These are phyloP conservation scores for Cladophialophora carrionii DNA, from an alignment of 2,329 filamentous ascomycete species.

Conservation along the genomic window DNA sequence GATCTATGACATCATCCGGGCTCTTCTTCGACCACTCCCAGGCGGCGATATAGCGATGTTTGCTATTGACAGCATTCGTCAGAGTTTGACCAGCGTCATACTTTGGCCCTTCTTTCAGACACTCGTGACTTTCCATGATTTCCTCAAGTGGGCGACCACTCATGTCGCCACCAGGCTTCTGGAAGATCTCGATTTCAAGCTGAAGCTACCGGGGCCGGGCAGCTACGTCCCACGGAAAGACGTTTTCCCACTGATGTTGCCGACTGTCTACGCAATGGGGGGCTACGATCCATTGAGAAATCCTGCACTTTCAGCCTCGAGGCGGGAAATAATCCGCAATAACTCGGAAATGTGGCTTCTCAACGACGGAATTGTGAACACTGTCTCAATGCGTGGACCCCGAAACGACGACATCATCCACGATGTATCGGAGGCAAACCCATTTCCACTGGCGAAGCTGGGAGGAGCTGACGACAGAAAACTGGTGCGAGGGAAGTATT, in stretches of 20 bases:
- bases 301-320: neutral
- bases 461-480: neutral
- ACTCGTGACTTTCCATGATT: neutral
- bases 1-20: neutral
- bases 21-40: neutral
- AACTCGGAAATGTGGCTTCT: neutral
- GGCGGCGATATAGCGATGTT: neutral
- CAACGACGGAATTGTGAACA: constrained; percentile 4
- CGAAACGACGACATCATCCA: neutral
- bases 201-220: neutral
- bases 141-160: neutral
- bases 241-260: neutral
- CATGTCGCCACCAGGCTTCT: neutral
- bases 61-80: neutral
- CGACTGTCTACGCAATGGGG: neutral
- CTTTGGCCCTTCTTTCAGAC: neutral
- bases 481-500: neutral
- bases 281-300: neutral
- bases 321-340: neutral
- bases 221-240: neutral
- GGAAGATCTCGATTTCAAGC: neutral
- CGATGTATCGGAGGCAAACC: neutral
- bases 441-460: neutral
- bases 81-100: neutral
- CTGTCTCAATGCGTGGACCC: neutral